A percentile compares a stretch with the other conserved stretches of the same genome.
Conservation (phyloP, 2,329 filamentous ascomycete species). For the Helicocarpus griseus region DNA sequence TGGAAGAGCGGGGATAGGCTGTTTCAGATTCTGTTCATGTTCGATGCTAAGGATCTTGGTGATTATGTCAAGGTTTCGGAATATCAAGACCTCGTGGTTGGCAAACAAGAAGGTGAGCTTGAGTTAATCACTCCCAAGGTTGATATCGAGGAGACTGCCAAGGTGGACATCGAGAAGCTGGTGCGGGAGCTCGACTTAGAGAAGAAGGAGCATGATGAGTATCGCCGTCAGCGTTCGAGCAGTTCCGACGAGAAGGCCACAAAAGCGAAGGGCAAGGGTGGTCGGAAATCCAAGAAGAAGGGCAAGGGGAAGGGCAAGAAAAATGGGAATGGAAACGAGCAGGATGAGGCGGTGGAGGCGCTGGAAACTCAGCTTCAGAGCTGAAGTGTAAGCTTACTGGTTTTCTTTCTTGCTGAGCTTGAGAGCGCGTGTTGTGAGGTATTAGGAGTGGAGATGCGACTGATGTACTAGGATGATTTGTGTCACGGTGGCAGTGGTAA, state of each 20-base stretch:
- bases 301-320: not conserved
- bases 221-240: not conserved
- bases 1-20: not conserved
- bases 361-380: not conserved
- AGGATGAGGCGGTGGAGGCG: not conserved
- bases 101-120: conserved; percentile 3
- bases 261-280: not conserved
- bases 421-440: too few species aligned
- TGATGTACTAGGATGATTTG: not conserved
- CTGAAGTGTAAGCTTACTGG: not conserved
- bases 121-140: too few species aligned
- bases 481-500: too few species aligned
- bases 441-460: not conserved
- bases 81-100: conserved; percentile 11
- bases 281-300: not conserved
- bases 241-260: not conserved
- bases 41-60: conserved; percentile 1
- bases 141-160: not conserved
- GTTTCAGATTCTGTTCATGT: conserved; percentile 15
- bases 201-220: conserved; percentile 1
- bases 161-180: not conserved
- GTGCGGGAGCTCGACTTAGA: not conserved
- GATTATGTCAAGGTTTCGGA: conserved; percentile 2
- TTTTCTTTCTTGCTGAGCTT: too few species aligned
- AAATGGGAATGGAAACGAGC: not conserved